These are phyloP conservation scores for Wickerhamomyces chaumierensis DNA, from an alignment of 805 yeast species.

Conservation along the genomic window DNA sequence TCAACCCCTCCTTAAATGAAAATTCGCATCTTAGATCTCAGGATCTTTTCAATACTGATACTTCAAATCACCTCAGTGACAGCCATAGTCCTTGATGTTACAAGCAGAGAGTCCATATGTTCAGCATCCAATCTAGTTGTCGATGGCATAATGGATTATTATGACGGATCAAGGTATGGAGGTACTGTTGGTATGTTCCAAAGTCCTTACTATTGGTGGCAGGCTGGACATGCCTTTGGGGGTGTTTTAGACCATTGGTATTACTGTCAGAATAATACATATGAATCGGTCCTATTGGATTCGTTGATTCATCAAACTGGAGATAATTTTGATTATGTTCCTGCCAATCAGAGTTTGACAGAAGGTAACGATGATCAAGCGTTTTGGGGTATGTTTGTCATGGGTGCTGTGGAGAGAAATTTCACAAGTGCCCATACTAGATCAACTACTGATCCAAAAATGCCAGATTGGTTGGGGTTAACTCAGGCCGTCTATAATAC, in stretches of 20 bases:
- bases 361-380: constrained; percentile 71
- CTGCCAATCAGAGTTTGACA: constrained; percentile 48
- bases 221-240: constrained; percentile 77
- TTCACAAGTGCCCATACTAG: constrained; percentile 17
- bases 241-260: constrained; percentile 61
- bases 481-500: constrained; percentile 55
- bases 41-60: background rate
- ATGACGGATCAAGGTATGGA: constrained; percentile 48
- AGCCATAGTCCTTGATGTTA: constrained; percentile 23
- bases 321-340: constrained; percentile 43
- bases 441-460: constrained; percentile 27
- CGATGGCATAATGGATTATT: constrained; percentile 61
- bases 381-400: constrained; percentile 56
- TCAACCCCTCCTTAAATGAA: no score
- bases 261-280: constrained; percentile 60
- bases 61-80: background rate
- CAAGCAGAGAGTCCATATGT: constrained; percentile 37
- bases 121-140: constrained; percentile 44
- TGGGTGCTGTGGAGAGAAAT: constrained; percentile 53
- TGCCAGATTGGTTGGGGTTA: constrained; percentile 44
- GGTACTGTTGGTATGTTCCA: constrained; percentile 66
- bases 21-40: background rate
- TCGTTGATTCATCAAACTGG: constrained; percentile 38
- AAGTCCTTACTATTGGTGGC: constrained; percentile 79
- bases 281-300: constrained; percentile 40